phyloP scores from a whole-genome alignment of 306 rosid species.

The Cicer yamashitae region DNA sequence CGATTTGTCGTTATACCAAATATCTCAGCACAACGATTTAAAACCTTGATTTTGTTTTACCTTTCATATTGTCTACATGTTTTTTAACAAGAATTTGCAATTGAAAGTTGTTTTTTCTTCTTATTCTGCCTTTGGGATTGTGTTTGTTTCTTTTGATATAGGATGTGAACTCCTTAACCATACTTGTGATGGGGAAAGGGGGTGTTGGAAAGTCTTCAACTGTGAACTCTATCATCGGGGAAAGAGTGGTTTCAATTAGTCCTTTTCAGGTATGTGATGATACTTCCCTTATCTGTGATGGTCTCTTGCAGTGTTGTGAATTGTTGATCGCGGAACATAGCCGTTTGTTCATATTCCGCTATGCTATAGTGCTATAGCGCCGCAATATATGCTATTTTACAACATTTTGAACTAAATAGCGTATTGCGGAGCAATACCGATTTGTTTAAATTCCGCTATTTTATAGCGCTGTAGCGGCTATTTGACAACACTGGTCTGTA shows the following conservation, averaged over 20 bases:
- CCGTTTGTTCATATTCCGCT: no score
- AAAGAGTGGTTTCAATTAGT: slow-evolving; percentile 83
- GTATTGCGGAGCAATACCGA: no score
- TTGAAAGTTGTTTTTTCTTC: not conserved
- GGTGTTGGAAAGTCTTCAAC: slow-evolving; percentile 99
- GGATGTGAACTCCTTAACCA: slow-evolving; percentile 86
- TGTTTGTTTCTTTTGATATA: slow-evolving; percentile 43
- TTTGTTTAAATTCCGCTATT: no score
- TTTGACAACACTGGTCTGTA: not conserved
- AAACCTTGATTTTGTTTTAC: not conserved
- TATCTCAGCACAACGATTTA: not conserved
- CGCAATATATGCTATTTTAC: no score
- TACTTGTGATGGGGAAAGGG: slow-evolving; percentile 98
- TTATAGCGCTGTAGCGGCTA: no score
- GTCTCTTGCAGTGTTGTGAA: no score
- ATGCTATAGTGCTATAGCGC: no score
- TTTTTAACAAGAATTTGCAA: not conserved
- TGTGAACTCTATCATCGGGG: slow-evolving; percentile 89
- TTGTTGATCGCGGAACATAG: no score
- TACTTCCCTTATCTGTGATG: not conserved
- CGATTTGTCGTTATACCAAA: not conserved
- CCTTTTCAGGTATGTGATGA: slow-evolving; percentile 77
- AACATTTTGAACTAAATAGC: no score
- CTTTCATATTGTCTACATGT: not conserved
- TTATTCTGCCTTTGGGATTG: not conserved